Conservation (phyloP, 805 yeast species). For the Wickerhamiella sorbophila region DNA sequence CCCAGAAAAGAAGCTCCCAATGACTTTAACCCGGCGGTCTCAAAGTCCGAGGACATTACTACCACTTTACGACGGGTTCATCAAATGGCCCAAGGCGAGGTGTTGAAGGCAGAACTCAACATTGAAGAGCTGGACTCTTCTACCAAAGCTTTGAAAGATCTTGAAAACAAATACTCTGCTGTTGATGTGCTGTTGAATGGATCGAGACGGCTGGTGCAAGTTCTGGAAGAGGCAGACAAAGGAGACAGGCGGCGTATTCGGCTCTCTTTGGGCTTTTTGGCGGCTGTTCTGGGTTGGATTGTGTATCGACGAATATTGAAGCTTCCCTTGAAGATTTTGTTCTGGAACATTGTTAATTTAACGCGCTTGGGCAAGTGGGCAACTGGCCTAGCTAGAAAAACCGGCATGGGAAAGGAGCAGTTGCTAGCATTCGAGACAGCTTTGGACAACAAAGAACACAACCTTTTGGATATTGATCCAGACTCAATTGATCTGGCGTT, state of each 20-base stretch:
- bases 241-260: conserved; percentile 28
- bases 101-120: conserved; percentile 25
- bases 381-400: no score
- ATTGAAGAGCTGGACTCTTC: conserved; percentile 28
- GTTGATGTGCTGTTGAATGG: conserved; percentile 27
- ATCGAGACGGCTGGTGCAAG: conserved; percentile 24
- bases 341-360: conserved; percentile 20
- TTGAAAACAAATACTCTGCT: conserved; percentile 25
- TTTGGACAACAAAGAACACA: no score
- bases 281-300: conserved; percentile 25
- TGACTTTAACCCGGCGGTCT: conserved; percentile 4
- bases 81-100: conserved; percentile 27
- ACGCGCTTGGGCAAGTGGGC: conserved; percentile 6
- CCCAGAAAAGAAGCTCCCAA: conserved; percentile 6
- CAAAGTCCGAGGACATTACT: conserved; percentile 21
- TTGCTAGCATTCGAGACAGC: no score
- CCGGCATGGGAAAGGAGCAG: no score
- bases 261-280: conserved; percentile 26
- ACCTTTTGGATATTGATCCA: no score
- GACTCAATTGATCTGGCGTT: no score
- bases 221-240: conserved; percentile 29
- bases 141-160: conserved; percentile 22
- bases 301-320: conserved; percentile 27
- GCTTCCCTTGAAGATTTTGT: conserved; percentile 24
- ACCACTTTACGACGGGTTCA: conserved; percentile 22